These are phyloP conservation scores for Hordeum marinum DNA, from an alignment of 176 grass and related monocot genomes.

Conservation along the genomic window DNA sequence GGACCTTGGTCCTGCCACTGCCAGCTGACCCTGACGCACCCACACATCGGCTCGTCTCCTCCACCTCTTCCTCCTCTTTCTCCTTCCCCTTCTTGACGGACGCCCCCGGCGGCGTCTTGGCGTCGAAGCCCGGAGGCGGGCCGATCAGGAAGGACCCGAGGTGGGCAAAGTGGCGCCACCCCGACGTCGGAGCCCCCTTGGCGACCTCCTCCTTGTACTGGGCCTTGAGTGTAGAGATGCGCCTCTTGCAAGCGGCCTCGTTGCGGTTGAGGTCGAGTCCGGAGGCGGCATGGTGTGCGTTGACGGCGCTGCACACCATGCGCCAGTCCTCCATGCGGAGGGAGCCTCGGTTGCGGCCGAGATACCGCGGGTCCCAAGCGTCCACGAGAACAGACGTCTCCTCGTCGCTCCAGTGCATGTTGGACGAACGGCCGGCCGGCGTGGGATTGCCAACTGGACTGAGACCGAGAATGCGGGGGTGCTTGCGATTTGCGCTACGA, in stretches of 20 bases:
- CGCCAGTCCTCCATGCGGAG: constrained; percentile 35
- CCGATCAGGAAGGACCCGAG: constrained; percentile 13
- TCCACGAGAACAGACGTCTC: constrained; percentile 34
- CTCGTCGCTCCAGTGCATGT: constrained; percentile 37
- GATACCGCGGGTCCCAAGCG: constrained; percentile 31
- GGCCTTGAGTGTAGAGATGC: background rate
- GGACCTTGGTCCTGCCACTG: background rate
- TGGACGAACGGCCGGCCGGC: background rate
- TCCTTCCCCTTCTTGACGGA: background rate
- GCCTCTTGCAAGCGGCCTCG: background rate
- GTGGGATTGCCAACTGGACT: too few relatives aligned
- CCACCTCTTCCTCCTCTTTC: too few relatives aligned
- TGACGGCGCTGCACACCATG: constrained; percentile 38
- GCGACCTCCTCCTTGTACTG: background rate
- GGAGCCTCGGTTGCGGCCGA: constrained; percentile 10
- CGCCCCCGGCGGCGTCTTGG: background rate
- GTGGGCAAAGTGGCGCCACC: constrained; percentile 12
- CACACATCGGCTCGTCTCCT: background rate
- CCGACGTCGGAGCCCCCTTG: background rate
- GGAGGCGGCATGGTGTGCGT: constrained; percentile 13
- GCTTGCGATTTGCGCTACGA: too few relatives aligned
- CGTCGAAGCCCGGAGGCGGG: constrained; percentile 1
- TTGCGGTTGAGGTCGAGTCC: constrained; percentile 26
- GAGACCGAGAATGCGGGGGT: too few relatives aligned
- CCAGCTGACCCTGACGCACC: too few relatives aligned